Evolutionary conservation across 495 filamentous ascomycete species (phyloP), one percentile per base, ranked within the genome.

Genomic region (Penicillium simplicissimum): DNA sequence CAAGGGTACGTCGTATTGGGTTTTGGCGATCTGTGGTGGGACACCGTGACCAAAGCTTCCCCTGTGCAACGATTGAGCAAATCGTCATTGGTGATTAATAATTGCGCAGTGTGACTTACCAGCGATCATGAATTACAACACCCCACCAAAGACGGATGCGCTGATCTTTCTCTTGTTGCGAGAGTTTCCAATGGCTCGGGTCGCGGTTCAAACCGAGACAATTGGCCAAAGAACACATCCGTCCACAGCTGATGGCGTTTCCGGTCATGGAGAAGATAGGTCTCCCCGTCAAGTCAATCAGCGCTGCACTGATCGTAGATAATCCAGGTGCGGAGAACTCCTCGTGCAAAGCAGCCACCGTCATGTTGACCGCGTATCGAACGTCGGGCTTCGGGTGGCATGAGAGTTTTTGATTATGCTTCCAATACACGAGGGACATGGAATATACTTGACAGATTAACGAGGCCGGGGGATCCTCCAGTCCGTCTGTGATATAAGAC

Each of bases 401-500:
- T 17, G 75, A 67, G 10, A 81, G 72, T 35, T 78, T 77, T 4
- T 74, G 75, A 0, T 73, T 79, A 52, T 78, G 76, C 42, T 78
- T 78, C 81, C 81, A 84, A 56, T 81, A 81, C 43, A 82, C 75
- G 2, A 82, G 61, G 10, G 80, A 81, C 70, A 80, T 80, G 8
- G 82, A 83, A 61, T 82, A 83, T 5, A 84, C 69, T 43, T 81
- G 79, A 53, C 80, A 83, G n/a, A 83, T 36, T n/a, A 85, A 67
- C 31, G 80, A 76, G 15, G 80, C 78, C 1, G 81, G 78, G n/a
- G 82, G 74, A 36, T 79, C 77, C 47, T 79, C 67, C 17, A 72
- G 70, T 0, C 60, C 61, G 1, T 79, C 76, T 8, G 77, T 74
- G 5, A 76, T 74, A 54, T 80, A 80, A 7, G 76, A 71, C 34